Evolutionary conservation across 1,284 basidiomycete species (phyloP).

Genomic region (Moesziomyces parantarcticus): DNA sequence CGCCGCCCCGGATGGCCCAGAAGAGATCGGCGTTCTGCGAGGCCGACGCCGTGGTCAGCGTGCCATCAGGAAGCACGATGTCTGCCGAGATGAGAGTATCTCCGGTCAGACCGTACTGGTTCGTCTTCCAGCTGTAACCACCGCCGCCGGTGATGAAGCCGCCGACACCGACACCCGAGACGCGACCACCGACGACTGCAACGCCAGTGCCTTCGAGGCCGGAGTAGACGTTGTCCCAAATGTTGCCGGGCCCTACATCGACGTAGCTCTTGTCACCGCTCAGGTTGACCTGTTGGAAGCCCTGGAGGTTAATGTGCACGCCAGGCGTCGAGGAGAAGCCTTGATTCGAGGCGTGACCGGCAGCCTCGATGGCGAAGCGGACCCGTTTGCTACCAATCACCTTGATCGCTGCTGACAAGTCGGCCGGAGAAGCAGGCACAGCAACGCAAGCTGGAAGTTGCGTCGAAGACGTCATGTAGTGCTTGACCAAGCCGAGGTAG

Average conservation of each 20-base stretch:
- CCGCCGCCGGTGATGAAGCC: constrained; percentile 56
- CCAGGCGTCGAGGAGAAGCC: constrained; percentile 56
- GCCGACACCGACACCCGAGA: constrained; percentile 54
- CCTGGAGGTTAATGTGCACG: constrained; percentile 46
- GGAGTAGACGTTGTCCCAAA: constrained; percentile 57
- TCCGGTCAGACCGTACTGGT: constrained; percentile 51
- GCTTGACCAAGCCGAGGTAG: constrained; percentile 23
- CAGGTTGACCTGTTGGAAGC: constrained; percentile 48
- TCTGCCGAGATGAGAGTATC: constrained; percentile 50
- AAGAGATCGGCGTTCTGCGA: constrained; percentile 49
- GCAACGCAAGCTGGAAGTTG: constrained; percentile 48
- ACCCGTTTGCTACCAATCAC: constrained; percentile 47
- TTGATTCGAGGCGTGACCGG: constrained; percentile 53
- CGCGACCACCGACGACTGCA: constrained; percentile 51
- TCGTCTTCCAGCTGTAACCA: constrained; percentile 52
- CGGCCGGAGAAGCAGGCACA: constrained; percentile 37
- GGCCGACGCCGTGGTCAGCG: constrained; percentile 35
- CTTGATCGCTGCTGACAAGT: constrained; percentile 47
- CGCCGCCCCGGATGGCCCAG: constrained; percentile 53
- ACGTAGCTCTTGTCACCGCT: constrained; percentile 45
- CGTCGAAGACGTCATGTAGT: constrained; percentile 43
- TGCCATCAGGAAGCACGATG: constrained; percentile 51
- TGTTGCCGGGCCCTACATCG: constrained; percentile 50
- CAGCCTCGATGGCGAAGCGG: constrained; percentile 48
- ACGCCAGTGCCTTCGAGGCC: constrained; percentile 32